A percentile compares a stretch with the other conserved stretches of the same genome.
Evolutionary conservation across 257 asterid species (phyloP).

Genomic region (Solanum chiquidenum): DNA sequence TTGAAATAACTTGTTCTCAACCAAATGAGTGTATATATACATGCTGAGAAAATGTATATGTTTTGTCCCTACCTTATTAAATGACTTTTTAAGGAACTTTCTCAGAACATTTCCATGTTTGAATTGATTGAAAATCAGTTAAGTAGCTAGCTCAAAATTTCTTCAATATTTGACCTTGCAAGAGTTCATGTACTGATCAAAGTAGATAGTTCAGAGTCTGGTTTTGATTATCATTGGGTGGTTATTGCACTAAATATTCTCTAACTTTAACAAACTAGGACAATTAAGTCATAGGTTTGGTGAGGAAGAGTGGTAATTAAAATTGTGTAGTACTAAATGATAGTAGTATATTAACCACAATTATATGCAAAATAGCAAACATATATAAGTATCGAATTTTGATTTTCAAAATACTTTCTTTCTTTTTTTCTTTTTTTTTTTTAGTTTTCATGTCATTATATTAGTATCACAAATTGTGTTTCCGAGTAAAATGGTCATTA

Average conservation of each 20-base stretch:
- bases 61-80: not conserved
- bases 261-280: not conserved
- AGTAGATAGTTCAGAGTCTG: too few species aligned
- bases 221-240: too few species aligned
- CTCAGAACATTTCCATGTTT: not conserved
- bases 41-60: too few species aligned
- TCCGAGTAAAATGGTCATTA: too few species aligned
- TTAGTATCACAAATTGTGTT: too few species aligned
- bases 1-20: accelerated
- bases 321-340: not conserved
- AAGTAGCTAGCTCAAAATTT: not conserved
- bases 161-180: too few species aligned
- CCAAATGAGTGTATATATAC: accelerated
- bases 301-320: not conserved
- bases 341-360: not conserved
- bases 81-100: not conserved
- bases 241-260: too few species aligned
- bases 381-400: not conserved
- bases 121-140: not conserved
- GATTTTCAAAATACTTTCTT: too few species aligned
- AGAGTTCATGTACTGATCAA: too few species aligned
- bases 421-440: too few species aligned
- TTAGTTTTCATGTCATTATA: too few species aligned
- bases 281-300: not conserved
- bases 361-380: not conserved